Evolutionary conservation across 1,284 basidiomycete species (phyloP).

Genomic region (Ceratobasidium sp.): DNA sequence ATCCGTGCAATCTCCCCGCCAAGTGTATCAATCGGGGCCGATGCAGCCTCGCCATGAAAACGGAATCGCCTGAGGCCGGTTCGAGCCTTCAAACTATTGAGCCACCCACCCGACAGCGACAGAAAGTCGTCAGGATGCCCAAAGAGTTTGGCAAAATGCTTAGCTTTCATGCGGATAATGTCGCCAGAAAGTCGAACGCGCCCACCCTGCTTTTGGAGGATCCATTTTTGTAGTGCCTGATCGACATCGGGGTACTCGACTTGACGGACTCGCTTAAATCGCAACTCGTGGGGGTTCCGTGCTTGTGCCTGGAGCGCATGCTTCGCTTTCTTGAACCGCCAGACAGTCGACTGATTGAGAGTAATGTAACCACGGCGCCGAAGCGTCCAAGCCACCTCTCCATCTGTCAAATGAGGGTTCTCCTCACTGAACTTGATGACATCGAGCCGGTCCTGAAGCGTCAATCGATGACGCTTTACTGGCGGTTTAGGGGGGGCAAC

Average conservation of each 20-base stretch:
- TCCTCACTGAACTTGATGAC: slow-evolving; percentile 21
- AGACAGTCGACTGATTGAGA: neutral
- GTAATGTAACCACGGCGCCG: neutral
- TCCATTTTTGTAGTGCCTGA: slow-evolving; percentile 19
- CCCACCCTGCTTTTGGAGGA: neutral
- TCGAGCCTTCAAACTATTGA: slow-evolving; percentile 27
- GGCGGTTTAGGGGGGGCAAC: neutral
- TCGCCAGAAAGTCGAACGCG: neutral
- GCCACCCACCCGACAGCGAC: slow-evolving; percentile 33
- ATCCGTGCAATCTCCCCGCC: neutral
- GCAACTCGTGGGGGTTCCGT: neutral
- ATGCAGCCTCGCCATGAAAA: slow-evolving; percentile 37
- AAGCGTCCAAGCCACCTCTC: neutral
- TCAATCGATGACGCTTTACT: slow-evolving; percentile 10
- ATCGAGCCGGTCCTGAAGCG: slow-evolving; percentile 16
- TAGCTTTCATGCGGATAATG: slow-evolving; percentile 7
- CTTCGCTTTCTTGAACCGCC: neutral
- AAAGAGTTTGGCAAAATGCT: neutral
- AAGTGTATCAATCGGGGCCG: neutral
- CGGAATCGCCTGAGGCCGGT: slow-evolving; percentile 3
- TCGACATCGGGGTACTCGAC: slow-evolving; percentile 34
- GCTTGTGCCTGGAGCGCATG: neutral
- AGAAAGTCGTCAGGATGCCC: neutral
- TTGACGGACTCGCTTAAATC: slow-evolving; percentile 3
- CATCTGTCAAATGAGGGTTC: neutral